These are phyloP conservation scores for Tuber melanosporum DNA, from an alignment of 495 filamentous ascomycete genomes.

Conservation along the genomic window DNA sequence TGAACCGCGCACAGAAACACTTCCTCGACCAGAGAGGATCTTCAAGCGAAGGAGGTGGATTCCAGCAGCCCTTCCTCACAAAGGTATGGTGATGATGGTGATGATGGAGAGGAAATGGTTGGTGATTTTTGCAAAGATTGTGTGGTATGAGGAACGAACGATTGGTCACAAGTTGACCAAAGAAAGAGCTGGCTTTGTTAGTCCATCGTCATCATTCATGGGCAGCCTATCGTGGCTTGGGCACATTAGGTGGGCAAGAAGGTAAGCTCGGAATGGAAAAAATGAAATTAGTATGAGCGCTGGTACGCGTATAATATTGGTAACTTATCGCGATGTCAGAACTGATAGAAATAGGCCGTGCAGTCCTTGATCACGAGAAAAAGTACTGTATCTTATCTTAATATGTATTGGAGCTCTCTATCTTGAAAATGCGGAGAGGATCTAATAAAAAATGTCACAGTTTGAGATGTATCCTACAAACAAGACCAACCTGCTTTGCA, in stretches of 20 bases:
- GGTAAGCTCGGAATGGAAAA: neutral
- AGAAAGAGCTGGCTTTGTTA: constrained; percentile 2
- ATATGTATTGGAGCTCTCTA: no score
- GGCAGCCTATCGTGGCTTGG: neutral
- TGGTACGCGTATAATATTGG: neutral
- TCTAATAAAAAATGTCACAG: no score
- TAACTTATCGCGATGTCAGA: neutral
- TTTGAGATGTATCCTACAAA: no score
- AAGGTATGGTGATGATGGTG: neutral
- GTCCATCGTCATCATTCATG: neutral
- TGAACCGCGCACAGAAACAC: neutral
- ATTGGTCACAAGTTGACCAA: neutral
- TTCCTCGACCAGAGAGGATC: neutral
- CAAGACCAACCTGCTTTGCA: no score
- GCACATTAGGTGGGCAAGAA: neutral
- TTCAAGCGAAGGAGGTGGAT: neutral
- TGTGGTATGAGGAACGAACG: neutral
- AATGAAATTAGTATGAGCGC: neutral
- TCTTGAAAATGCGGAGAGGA: no score
- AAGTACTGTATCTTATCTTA: neutral
- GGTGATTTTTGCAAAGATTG: neutral
- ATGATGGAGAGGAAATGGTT: neutral
- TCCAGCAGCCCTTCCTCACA: neutral
- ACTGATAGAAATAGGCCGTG: neutral
- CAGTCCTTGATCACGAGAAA: neutral